Conservation (phyloP, 169 alveolate species). For the Cryptosporidium ubiquitum region DNA sequence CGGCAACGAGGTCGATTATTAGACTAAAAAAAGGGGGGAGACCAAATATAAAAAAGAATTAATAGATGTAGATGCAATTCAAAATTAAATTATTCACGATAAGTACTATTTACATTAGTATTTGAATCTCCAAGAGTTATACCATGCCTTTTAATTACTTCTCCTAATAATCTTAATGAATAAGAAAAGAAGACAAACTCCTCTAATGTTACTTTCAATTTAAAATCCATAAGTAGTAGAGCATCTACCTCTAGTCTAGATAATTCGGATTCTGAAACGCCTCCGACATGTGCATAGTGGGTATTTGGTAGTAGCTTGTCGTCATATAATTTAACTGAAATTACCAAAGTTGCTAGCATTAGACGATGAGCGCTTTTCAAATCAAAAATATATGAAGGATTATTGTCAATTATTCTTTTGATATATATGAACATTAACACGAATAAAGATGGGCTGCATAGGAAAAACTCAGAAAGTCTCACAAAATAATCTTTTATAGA, state of each 20-base stretch:
- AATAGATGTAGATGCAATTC: not conserved
- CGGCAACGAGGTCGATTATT: conserved; percentile 36
- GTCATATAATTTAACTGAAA: conserved; percentile 43
- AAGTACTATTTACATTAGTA: not conserved
- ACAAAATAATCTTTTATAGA: conserved; percentile 36
- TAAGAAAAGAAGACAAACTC: conserved; percentile 31
- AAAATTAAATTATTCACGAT: not conserved
- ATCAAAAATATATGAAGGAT: conserved; percentile 50
- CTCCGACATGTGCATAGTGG: conserved; percentile 53
- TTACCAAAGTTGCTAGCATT: conserved; percentile 36
- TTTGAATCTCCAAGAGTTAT: not conserved
- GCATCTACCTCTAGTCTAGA: conserved; percentile 35
- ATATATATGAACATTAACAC: conserved; percentile 54
- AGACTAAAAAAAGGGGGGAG: not conserved
- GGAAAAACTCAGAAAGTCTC: conserved; percentile 28
- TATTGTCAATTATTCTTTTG: conserved; percentile 29
- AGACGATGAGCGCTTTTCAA: conserved; percentile 47
- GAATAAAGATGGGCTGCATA: conserved; percentile 67
- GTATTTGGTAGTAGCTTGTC: conserved; percentile 49
- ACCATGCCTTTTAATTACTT: not conserved
- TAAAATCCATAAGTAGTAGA: conserved; percentile 23
- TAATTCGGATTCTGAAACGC: conserved; percentile 45
- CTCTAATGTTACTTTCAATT: conserved; percentile 25
- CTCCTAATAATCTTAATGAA: conserved; percentile 41
- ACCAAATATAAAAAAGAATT: not conserved